Evolutionary conservation across 495 filamentous ascomycete genomes (phyloP).

Genomic region (Neurospora sp.): DNA sequence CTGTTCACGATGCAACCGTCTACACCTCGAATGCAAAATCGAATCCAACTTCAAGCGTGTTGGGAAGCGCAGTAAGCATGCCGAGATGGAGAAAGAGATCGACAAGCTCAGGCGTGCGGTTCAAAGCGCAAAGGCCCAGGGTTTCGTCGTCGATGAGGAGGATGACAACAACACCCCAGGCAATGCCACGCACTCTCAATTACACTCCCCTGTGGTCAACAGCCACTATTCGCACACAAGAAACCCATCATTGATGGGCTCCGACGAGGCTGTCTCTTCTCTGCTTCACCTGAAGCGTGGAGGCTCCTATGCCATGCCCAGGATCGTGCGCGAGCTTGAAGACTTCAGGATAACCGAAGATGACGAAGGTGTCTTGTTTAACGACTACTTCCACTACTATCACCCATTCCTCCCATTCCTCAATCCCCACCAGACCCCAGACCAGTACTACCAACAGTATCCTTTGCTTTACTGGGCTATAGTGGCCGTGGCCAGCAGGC

Average conservation of each 20-base stretch:
- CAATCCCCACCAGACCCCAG: slow-evolving; percentile 56
- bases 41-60: slow-evolving; percentile 90
- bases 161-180: slow-evolving; percentile 18
- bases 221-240: slow-evolving; percentile 45
- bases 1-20: slow-evolving; percentile 75
- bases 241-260: slow-evolving; percentile 59
- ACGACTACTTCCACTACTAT: slow-evolving; percentile 70
- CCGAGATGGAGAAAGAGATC: slow-evolving; percentile 86
- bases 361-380: slow-evolving; percentile 63
- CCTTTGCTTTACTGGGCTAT: slow-evolving; percentile 83
- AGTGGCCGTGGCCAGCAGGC: slow-evolving; percentile 68
- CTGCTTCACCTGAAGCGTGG: slow-evolving; percentile 61
- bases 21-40: slow-evolving; percentile 83
- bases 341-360: slow-evolving; percentile 66
- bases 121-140: slow-evolving; percentile 37
- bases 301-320: slow-evolving; percentile 42
- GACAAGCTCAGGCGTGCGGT: slow-evolving; percentile 42
- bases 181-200: slow-evolving; percentile 32
- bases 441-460: slow-evolving; percentile 63
- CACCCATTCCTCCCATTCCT: slow-evolving; percentile 82
- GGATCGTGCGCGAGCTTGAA: slow-evolving; percentile 51
- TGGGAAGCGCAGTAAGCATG: slow-evolving; percentile 81
- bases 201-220: slow-evolving; percentile 47
- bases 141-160: slow-evolving; percentile 41
- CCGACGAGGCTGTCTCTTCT: slow-evolving; percentile 76